Base-by-base conservation (phyloP, 164 flowering plant genomes). In the Cinnamomum micranthum region DNA sequence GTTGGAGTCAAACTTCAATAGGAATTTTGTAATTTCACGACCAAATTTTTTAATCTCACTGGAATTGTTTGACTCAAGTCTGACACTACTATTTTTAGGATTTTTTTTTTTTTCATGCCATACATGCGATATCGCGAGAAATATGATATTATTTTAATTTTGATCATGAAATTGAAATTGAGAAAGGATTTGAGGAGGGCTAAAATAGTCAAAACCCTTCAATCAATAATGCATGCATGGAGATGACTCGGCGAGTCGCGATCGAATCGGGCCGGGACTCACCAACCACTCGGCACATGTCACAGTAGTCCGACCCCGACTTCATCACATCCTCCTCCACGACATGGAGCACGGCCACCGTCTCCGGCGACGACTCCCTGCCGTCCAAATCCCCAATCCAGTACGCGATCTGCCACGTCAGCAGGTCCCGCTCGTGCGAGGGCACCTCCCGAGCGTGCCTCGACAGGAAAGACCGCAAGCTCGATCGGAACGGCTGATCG, bases 231-330 rank as follows among this genome's bases (percentile, higher is more conserved):
- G n/a, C n/a, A n/a, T 41, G 47, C 47, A 41, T 41, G n/a, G 60
- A 15, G n/a, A 55, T 14, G 60, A 55, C 60, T 55, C 60, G 7
- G n/a, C 2, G 24, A 22, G 23, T 12, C 10, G n/a, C n/a, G 60
- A 12, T 52, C 59, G 59, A 52, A 3, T 52, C 60, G n/a, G 35
- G 6, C 35, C 20, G 17, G 24, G 71, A 74, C 95, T 87, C 89
- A 93, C 98, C 98, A 15, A 93, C 90, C 24, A 91, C 97, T 68
- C 95, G 92, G 87, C 98, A 93, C 85, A 90, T 93, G 74, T 91
- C 93, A 77, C 98, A 93, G 79, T 91, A 90, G 22, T 89, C 87
- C 13, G 93, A 90, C 85, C 91, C 87, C 75, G 97, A 89, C 78
- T 85, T 85, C 50, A 87, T 75, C 0, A 90, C 98, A 47, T 91